Base-by-base conservation (phyloP, 2,329 filamentous ascomycete genomes). In the Pyrenophora teres region DNA sequence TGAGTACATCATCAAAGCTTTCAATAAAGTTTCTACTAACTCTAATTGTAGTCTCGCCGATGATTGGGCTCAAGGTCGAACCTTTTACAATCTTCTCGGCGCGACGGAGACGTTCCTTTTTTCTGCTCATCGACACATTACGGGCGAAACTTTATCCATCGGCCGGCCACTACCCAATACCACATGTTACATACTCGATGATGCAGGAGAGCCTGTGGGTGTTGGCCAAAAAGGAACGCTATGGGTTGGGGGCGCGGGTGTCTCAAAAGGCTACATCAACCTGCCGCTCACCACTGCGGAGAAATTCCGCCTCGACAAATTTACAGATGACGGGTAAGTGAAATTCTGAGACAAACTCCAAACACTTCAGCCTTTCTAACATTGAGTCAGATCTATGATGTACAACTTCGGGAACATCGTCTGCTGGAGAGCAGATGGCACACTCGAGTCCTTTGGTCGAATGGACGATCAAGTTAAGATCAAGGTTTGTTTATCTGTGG, bases 381-480 rank as follows among this genome's bases (percentile, higher is more conserved):
- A 1, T 10, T 6, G 1, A 13, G 13, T 2, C 21, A 71, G 68
- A 2, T 69, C 65, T 2, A 73, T 73, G 57, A 84, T 85, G 79
- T 86, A 83, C 69, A 82, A 83, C 60, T 86, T 83, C 1, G 83
- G 83, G 6, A 83, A 86, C 57, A 74, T 86, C 18, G 82, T 80
- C 15, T 74, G 76, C 10, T 85, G 83, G 82, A 74, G 75, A 32
- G 63, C 73, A 2, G 78, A 83, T 59, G 83, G 83, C 9, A 77
- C 75, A 21, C 73, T 86, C 32, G 76, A 83, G 37, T 82, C 80
- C 18, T 76, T 83, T 30, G 83, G 83, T 3, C 78, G 83, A 31
- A 76, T 76, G n/a, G 83, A 86, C 58, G 83, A 85, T 53, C 83
- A 86, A 62, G 80, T 86, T 52, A 86, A 86, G 68, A 78, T 86